Conservation (phyloP, 331 rosid genomes). For the Quercus tomentella region DNA sequence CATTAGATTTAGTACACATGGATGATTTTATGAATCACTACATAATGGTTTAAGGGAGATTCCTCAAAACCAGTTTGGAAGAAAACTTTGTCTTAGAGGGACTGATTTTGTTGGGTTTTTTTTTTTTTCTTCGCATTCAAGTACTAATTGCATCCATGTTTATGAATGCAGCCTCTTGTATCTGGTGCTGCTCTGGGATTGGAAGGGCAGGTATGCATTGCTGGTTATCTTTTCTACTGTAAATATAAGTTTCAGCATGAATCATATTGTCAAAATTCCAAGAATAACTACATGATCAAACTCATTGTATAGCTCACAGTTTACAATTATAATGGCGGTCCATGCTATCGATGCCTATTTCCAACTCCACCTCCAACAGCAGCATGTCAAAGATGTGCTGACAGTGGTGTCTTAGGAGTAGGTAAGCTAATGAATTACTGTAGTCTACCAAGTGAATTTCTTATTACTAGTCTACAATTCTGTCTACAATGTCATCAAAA, state of each 20-base stretch:
- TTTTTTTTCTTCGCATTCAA: neutral
- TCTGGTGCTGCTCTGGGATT: slow-evolving; percentile 97
- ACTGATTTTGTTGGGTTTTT: too few relatives aligned
- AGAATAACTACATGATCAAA: neutral
- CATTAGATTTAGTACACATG: too few relatives aligned
- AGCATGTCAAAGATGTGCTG: slow-evolving; percentile 96
- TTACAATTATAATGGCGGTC: slow-evolving; percentile 81
- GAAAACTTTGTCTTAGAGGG: too few relatives aligned
- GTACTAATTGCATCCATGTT: slow-evolving; percentile 28
- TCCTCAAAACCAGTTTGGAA: too few relatives aligned
- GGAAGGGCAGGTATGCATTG: slow-evolving; percentile 83
- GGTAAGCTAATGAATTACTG: slow-evolving; percentile 42
- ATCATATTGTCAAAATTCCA: neutral
- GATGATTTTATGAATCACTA: too few relatives aligned
- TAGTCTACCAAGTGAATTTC: neutral
- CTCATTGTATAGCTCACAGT: slow-evolving; percentile 65
- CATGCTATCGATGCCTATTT: slow-evolving; percentile 91
- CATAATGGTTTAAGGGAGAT: too few relatives aligned
- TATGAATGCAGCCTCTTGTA: slow-evolving; percentile 81
- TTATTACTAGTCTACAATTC: neutral
- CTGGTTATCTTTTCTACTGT: neutral
- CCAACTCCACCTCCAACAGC: slow-evolving; percentile 92
- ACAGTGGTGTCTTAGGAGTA: slow-evolving; percentile 90
- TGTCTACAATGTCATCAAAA: neutral
- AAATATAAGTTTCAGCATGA: neutral